Conservation (phyloP, 208 protist genomes). For the Acanthamoeba culbertsoni region DNA sequence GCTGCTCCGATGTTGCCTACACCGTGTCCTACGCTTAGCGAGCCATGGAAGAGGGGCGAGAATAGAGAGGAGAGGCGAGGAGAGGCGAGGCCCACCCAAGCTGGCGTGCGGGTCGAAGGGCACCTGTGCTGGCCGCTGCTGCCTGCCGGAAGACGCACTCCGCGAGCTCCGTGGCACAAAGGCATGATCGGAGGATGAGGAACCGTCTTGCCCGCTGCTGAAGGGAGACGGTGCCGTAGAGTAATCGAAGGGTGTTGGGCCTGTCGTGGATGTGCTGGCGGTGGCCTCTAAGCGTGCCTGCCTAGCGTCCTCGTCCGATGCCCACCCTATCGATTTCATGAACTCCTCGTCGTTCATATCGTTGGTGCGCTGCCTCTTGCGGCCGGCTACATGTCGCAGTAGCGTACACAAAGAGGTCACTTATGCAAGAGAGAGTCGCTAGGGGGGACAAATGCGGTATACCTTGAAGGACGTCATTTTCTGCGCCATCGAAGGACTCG, state of each 20-base stretch:
- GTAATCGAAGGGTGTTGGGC: neutral
- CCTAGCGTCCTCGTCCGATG: neutral
- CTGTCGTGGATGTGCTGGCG: neutral
- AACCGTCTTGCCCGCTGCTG: neutral
- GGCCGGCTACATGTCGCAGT: neutral
- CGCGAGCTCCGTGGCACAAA: neutral
- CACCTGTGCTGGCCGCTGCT: neutral
- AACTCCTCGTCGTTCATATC: conserved; percentile 14
- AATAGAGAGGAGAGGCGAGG: too few relatives aligned
- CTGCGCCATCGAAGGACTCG: conserved; percentile 12
- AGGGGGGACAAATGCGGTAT: neutral
- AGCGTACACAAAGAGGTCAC: neutral
- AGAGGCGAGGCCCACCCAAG: neutral
- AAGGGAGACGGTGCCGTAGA: neutral
- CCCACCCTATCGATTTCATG: neutral
- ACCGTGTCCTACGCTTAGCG: neutral
- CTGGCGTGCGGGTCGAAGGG: neutral
- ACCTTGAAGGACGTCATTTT: neutral
- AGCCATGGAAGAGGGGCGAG: neutral
- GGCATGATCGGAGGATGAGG: neutral
- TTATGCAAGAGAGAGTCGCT: neutral
- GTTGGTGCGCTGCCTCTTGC: neutral
- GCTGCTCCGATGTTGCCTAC: neutral
- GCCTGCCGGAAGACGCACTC: neutral
- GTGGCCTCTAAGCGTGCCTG: neutral